Percentiles rank a stretch among this genome's conserved stretches.
Evolutionary conservation across 768 basidiomycete genomes (phyloP).

Genomic region (Tricholoma flavovirens): DNA sequence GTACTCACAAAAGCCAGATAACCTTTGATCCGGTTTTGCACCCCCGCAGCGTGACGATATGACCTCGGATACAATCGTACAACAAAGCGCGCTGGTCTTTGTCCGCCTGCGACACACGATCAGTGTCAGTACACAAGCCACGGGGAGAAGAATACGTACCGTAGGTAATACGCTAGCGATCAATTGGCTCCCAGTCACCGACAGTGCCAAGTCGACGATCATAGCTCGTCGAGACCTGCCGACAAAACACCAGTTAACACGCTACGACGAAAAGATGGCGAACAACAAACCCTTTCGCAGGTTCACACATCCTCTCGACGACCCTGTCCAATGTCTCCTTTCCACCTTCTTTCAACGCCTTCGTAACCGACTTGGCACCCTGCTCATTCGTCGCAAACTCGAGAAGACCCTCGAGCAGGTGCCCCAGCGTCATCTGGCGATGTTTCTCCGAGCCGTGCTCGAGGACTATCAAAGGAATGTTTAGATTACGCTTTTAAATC

Average conservation of each 20-base stretch:
- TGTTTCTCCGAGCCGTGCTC: slow-evolving; percentile 80
- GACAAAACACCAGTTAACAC: slow-evolving; percentile 3
- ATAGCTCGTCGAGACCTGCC: slow-evolving; percentile 62
- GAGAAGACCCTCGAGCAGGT: slow-evolving; percentile 68
- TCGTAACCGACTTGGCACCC: slow-evolving; percentile 82
- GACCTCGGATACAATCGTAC: slow-evolving; percentile 82
- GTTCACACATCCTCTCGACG: slow-evolving; percentile 80
- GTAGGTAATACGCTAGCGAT: slow-evolving; percentile 78
- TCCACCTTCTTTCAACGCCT: slow-evolving; percentile 82
- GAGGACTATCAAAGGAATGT: slow-evolving; percentile 44
- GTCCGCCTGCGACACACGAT: slow-evolving; percentile 49
- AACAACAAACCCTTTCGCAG: slow-evolving; percentile 62
- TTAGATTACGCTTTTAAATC: not conserved
- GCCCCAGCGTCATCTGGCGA: slow-evolving; percentile 70
- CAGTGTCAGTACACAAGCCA: slow-evolving; percentile 1
- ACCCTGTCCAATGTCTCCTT: slow-evolving; percentile 69
- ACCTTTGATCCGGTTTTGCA: slow-evolving; percentile 90
- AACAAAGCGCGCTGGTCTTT: slow-evolving; percentile 79
- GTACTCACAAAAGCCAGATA: slow-evolving; percentile 74
- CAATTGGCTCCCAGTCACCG: slow-evolving; percentile 79
- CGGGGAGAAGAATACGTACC: slow-evolving; percentile 32
- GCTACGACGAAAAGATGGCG: not conserved
- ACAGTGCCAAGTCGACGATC: slow-evolving; percentile 82
- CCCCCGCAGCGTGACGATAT: slow-evolving; percentile 85
- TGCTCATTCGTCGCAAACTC: slow-evolving; percentile 81